Percentiles rank a stretch among this genome's conserved stretches.
Conservation (phyloP, 2,329 filamentous ascomycete species). For the Periconia macrospinosa region DNA sequence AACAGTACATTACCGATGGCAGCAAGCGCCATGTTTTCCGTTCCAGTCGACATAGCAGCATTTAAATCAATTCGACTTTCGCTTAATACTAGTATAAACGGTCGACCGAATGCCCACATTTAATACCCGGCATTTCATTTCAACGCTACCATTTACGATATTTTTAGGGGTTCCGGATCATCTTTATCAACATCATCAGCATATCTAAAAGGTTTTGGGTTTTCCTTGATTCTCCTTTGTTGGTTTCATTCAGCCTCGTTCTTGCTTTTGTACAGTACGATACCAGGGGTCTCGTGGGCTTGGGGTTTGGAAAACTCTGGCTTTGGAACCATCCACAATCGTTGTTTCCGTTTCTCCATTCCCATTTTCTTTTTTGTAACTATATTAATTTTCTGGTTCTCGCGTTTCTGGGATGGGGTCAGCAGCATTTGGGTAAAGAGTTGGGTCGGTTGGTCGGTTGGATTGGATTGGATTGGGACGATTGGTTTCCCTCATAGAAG, state of each 20-base stretch:
- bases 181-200: not conserved
- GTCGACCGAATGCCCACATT: not conserved
- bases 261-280: slow-evolving; percentile 10
- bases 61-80: not conserved
- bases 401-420: not conserved
- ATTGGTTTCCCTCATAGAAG: not conserved
- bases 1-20: slow-evolving; percentile 1
- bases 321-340: not conserved
- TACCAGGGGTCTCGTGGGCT: slow-evolving; percentile 7
- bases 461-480: not conserved
- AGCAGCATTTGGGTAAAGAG: not conserved
- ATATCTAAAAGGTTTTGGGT: slow-evolving; percentile 10
- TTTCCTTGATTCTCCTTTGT: slow-evolving; percentile 3
- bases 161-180: not conserved
- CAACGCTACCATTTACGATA: not conserved
- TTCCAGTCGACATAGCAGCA: not conserved
- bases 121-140: slow-evolving; percentile 1
- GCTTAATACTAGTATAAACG: not conserved
- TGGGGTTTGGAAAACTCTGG: not conserved
- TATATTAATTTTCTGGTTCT: slow-evolving; percentile 9
- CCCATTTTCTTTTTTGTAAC: not conserved
- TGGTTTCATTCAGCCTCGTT: not conserved
- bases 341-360: not conserved
- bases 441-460: not conserved
- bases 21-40: slow-evolving; percentile 7